Percentiles rank a stretch among this genome's conserved stretches.
Evolutionary conservation across 2,329 filamentous ascomycete species (phyloP).

Genomic region (Alternaria conjuncta): DNA sequence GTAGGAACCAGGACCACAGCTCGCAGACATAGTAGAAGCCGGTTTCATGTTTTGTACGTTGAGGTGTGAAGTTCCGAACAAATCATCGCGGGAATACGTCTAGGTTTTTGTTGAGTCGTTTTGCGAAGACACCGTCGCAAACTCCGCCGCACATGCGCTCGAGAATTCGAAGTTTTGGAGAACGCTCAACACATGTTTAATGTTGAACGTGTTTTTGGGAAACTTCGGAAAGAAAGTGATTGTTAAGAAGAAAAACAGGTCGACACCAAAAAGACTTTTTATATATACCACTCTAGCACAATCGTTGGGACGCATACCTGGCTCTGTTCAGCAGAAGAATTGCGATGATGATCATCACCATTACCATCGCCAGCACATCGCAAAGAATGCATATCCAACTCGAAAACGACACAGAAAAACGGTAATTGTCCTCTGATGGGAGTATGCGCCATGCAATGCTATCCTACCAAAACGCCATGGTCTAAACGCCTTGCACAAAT

Average conservation of each 20-base stretch:
- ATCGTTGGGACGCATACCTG: neutral
- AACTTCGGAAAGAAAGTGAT: neutral
- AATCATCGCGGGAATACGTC: neutral
- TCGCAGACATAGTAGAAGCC: rapidly evolving
- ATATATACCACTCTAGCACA: neutral
- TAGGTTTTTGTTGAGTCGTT: neutral
- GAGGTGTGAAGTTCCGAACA: neutral
- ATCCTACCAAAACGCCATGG: neutral
- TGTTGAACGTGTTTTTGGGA: no score
- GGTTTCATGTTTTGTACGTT: no score
- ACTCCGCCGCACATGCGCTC: neutral
- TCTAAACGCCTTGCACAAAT: neutral
- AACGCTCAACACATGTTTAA: neutral
- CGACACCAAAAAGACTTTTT: no score
- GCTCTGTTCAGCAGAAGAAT: rapidly evolving
- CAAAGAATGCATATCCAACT: neutral
- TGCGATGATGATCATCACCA: neutral
- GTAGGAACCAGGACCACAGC: rapidly evolving
- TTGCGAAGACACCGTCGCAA: neutral
- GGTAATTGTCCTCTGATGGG: neutral
- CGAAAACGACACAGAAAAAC: neutral
- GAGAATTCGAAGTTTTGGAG: no score
- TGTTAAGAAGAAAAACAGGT: neutral
- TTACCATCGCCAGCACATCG: neutral
- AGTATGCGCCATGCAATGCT: constrained; percentile 10